Conservation (phyloP, 2,329 filamentous ascomycete genomes). For the Aspergillus carbonarius region DNA sequence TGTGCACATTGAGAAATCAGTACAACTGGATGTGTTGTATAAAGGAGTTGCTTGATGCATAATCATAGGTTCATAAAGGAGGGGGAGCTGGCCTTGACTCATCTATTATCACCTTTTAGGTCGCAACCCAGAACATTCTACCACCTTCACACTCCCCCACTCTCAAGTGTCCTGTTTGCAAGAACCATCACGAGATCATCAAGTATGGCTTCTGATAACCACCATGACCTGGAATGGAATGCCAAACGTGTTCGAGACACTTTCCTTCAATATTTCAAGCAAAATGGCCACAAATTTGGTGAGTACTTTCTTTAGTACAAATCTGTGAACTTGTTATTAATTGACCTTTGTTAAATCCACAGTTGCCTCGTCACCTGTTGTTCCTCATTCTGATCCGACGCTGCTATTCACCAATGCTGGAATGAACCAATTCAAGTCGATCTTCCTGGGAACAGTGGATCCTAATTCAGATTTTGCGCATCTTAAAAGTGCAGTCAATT, state of each 20-base stretch:
- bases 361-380: conserved; percentile 96
- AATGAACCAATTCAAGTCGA: conserved; percentile 99
- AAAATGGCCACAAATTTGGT: conserved; percentile 91
- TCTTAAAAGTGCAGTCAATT: conserved; percentile 89
- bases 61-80: conserved; percentile 28
- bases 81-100: conserved; percentile 38
- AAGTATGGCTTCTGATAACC: conserved; percentile 59
- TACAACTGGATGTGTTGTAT: conserved; percentile 2
- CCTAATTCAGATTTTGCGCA: conserved; percentile 83
- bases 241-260: conserved; percentile 80
- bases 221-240: conserved; percentile 63
- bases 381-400: conserved; percentile 93
- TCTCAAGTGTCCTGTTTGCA: conserved; percentile 16
- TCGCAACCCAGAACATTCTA: conserved; percentile 37
- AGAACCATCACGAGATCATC: conserved; percentile 30
- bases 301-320: not conserved
- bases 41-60: conserved; percentile 31
- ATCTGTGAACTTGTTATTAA: not conserved
- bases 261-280: conserved; percentile 87
- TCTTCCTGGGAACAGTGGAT: conserved; percentile 92
- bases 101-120: conserved; percentile 29
- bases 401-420: conserved; percentile 98
- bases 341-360: conserved; percentile 26
- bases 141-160: conserved; percentile 28
- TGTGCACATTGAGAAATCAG: not conserved